phyloP scores from a whole-genome alignment of 2,329 filamentous ascomycete species.

The Pyricularia sp. region DNA sequence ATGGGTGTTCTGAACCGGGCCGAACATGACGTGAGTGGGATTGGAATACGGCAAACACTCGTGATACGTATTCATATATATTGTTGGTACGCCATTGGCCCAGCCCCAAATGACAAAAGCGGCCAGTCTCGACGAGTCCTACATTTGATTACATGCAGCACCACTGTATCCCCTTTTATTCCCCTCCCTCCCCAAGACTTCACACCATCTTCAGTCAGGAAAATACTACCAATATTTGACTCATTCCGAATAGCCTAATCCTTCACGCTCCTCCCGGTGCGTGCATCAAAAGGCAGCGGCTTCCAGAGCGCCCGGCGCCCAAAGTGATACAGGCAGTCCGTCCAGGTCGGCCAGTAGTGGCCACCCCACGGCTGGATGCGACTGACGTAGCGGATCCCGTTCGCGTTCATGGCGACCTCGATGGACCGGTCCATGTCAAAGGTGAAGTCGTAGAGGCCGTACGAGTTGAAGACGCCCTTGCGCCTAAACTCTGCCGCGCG shows the following conservation, averaged over 20 bases:
- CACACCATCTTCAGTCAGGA: not conserved
- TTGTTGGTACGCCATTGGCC: too few species aligned
- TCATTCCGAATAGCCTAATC: not conserved
- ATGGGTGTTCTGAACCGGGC: not conserved
- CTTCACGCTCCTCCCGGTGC: not conserved
- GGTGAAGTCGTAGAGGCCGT: constrained; percentile 16
- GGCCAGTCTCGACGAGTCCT: too few species aligned
- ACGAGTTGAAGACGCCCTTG: constrained; percentile 15
- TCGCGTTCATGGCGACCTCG: constrained; percentile 11
- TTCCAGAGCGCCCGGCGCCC: constrained; percentile 15
- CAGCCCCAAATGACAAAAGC: too few species aligned
- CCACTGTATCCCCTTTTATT: not conserved
- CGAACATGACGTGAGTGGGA: not conserved
- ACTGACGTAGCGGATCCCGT: constrained; percentile 10
- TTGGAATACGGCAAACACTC: too few species aligned
- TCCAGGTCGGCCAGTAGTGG: constrained; percentile 18
- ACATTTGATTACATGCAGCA: too few species aligned
- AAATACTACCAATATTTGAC: not conserved
- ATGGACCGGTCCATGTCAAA: constrained; percentile 12
- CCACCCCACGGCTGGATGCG: constrained; percentile 14
- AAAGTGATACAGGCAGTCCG: constrained; percentile 17
- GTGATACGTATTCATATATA: too few species aligned
- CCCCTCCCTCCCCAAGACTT: not conserved
- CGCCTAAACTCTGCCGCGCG: constrained; percentile 8
- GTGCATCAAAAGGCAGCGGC: constrained; percentile 10